Percentiles rank a stretch among this genome's conserved stretches.
Conservation (phyloP, 208 protist genomes). For the Trypanosoma conorhini region DNA sequence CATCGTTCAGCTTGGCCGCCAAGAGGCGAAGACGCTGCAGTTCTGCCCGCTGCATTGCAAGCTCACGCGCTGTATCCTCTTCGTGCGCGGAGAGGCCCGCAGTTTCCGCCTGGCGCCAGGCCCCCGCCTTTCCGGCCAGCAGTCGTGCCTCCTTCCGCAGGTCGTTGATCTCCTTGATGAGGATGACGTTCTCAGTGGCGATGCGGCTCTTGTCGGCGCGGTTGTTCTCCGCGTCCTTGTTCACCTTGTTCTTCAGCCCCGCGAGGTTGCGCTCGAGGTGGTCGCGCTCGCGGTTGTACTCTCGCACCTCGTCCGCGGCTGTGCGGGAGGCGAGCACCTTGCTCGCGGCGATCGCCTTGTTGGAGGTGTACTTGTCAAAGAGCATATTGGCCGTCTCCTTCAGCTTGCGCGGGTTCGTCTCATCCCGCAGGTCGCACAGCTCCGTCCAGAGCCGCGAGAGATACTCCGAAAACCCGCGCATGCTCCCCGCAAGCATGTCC, state of each 20-base stretch:
- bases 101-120: conserved; percentile 52
- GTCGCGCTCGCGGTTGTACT: conserved; percentile 95
- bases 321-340: conserved; percentile 66
- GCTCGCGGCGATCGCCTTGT: conserved; percentile 29
- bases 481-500: conserved; percentile 57
- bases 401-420: conserved; percentile 64
- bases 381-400: conserved; percentile 94
- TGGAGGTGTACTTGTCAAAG: conserved; percentile 89
- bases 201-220: conserved; percentile 90
- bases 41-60: conserved; percentile 89
- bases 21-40: conserved; percentile 70
- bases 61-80: conserved; percentile 74
- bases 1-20: conserved; percentile 66
- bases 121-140: conserved; percentile 65
- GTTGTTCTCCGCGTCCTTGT: conserved; percentile 94
- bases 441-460: conserved; percentile 91
- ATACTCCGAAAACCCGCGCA: conserved; percentile 77
- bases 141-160: conserved; percentile 94
- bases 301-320: conserved; percentile 90
- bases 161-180: conserved; percentile 97
- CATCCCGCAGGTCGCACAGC: conserved; percentile 71
- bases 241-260: conserved; percentile 92
- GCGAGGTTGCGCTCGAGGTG: conserved; percentile 95
- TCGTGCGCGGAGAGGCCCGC: conserved; percentile 58
- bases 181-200: conserved; percentile 95